A percentile compares a stretch with the other conserved stretches of the same genome.
Evolutionary conservation across 306 rosid species (phyloP).

Genomic region (Vachellia pachyceras): DNA sequence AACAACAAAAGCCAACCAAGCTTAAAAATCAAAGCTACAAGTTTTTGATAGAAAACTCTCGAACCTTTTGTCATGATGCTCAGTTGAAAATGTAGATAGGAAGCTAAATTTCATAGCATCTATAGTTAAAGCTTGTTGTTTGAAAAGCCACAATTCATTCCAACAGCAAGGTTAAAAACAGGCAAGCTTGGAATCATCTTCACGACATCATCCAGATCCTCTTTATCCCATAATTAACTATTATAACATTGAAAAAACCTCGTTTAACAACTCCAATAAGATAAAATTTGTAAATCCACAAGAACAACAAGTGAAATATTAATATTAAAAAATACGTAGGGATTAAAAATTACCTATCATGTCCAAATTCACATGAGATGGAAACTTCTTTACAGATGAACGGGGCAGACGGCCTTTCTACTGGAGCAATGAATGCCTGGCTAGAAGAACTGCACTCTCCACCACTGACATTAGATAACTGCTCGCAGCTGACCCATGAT

Average conservation of each 20-base stretch:
- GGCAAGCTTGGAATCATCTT: slow-evolving; percentile 34
- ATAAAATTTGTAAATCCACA: not conserved
- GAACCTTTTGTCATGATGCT: not conserved
- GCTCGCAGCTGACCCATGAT: slow-evolving; percentile 72
- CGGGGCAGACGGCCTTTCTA: slow-evolving; percentile 72
- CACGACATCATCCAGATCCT: slow-evolving; percentile 19
- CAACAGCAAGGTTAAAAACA: slow-evolving; percentile 23
- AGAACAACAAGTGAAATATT: not conserved
- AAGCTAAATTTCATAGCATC: slow-evolving; percentile 24
- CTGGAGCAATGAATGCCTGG: slow-evolving; percentile 58
- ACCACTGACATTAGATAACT: slow-evolving; percentile 58
- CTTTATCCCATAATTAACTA: not conserved
- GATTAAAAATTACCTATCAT: slow-evolving; percentile 75
- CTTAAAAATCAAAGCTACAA: not conserved
- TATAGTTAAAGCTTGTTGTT: slow-evolving; percentile 16
- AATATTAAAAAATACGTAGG: slow-evolving; percentile 28
- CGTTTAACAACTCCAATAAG: slow-evolving; percentile 27
- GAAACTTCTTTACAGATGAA: slow-evolving; percentile 79
- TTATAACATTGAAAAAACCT: not conserved
- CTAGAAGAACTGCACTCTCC: slow-evolving; percentile 64
- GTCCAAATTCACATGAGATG: slow-evolving; percentile 86
- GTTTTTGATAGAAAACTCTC: not conserved
- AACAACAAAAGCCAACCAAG: not conserved
- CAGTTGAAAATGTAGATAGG: not conserved
- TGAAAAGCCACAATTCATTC: slow-evolving; percentile 24